These are phyloP conservation scores for Cyanidioschyzon merolae DNA, from an alignment of 23 red algal species.

Conservation along the genomic window DNA sequence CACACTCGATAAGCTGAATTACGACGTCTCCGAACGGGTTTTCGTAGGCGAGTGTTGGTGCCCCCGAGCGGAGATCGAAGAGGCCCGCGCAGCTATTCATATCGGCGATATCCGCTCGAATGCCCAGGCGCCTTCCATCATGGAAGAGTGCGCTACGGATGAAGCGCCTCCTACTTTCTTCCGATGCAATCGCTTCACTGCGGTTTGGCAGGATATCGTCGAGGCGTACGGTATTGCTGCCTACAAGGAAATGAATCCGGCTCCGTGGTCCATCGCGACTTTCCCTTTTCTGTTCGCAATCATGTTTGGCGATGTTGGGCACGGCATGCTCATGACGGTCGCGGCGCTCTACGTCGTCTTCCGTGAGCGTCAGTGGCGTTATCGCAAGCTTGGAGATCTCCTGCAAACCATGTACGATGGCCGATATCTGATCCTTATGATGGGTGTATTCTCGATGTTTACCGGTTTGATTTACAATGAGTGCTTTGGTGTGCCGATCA, in stretches of 20 bases:
- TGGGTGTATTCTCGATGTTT: constrained; percentile 98
- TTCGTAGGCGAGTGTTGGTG: constrained; percentile 94
- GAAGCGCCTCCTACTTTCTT: constrained; percentile 74
- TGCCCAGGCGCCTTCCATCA: constrained; percentile 70
- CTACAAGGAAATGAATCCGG: constrained; percentile 96
- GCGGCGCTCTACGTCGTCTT: constrained; percentile 59
- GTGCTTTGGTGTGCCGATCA: constrained; percentile 73
- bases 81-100: constrained; percentile 53
- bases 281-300: constrained; percentile 98
- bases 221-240: constrained; percentile 89
- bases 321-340: constrained; percentile 84
- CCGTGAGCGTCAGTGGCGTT: constrained; percentile 36
- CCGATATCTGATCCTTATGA: constrained; percentile 82
- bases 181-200: constrained; percentile 92
- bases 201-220: constrained; percentile 83
- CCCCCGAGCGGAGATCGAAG: constrained; percentile 36
- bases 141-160: constrained; percentile 50
- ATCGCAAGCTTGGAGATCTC: constrained; percentile 51
- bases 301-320: constrained; percentile 99
- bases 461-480: constrained; percentile 98
- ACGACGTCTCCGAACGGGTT: constrained; percentile 69
- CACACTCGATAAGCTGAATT: constrained; percentile 80
- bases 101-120: constrained; percentile 49
- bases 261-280: constrained; percentile 74
- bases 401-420: constrained; percentile 65